Percentiles rank a stretch among this genome's conserved stretches.
Conservation (phyloP, 2,329 filamentous ascomycete species). For the Neonectria punicea region DNA sequence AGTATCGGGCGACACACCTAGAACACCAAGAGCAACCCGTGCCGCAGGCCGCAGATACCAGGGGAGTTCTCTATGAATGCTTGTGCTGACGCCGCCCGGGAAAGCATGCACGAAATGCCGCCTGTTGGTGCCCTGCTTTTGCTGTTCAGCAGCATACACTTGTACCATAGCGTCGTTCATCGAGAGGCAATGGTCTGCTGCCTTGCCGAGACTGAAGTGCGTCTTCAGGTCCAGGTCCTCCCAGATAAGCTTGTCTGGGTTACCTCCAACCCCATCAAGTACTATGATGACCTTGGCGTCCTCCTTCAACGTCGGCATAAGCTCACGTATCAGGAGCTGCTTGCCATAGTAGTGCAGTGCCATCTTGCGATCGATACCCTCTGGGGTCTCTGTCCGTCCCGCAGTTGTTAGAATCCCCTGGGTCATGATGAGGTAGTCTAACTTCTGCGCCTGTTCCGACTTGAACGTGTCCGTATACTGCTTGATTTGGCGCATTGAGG, state of each 20-base stretch:
- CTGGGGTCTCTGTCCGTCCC: constrained; percentile 53
- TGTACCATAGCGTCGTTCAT: constrained; percentile 55
- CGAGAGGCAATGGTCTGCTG: constrained; percentile 49
- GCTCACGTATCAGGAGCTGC: constrained; percentile 54
- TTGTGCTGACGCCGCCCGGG: constrained; percentile 53
- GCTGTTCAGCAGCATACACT: constrained; percentile 43
- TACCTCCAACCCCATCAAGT: constrained; percentile 45
- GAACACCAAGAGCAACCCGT: constrained; percentile 19
- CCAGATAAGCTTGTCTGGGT: constrained; percentile 48
- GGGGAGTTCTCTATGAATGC: constrained; percentile 44
- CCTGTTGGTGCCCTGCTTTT: constrained; percentile 17
- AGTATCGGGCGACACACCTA: constrained; percentile 40
- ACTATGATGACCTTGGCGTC: constrained; percentile 55
- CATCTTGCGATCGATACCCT: constrained; percentile 58
- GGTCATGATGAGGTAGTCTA: constrained; percentile 53
- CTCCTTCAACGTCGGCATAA: constrained; percentile 50
- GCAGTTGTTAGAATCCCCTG: constrained; percentile 51
- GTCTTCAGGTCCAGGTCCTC: constrained; percentile 53
- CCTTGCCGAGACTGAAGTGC: constrained; percentile 46
- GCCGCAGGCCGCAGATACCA: constrained; percentile 39
- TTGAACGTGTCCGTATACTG: constrained; percentile 45
- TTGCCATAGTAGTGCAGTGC: constrained; percentile 58
- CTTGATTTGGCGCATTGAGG: constrained; percentile 49
- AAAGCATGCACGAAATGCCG: constrained; percentile 53
- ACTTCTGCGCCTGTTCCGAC: constrained; percentile 35